phyloP scores from a whole-genome alignment of 331 rosid genomes.

The Quercus phellos region DNA sequence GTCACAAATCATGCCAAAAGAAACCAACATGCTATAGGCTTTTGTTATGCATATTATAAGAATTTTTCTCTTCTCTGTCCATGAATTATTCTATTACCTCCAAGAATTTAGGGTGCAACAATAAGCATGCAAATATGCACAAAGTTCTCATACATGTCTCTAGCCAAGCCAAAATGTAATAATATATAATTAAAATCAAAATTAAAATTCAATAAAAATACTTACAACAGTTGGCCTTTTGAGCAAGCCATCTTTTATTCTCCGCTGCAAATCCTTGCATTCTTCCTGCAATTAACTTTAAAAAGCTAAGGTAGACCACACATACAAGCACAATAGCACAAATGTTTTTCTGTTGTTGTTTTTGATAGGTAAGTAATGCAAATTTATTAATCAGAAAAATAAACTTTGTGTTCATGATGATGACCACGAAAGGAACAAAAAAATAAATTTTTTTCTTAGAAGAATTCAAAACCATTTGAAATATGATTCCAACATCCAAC shows the following conservation, averaged over 20 bases:
- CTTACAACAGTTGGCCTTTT: conserved; percentile 57
- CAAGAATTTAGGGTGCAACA: too few relatives aligned
- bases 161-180: not conserved
- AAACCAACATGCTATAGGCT: not conserved
- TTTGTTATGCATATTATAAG: not conserved
- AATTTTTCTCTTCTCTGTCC: conserved; percentile 11
- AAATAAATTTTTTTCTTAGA: too few relatives aligned
- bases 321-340: conserved; percentile 11
- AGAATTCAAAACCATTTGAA: too few relatives aligned
- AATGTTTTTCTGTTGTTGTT: not conserved
- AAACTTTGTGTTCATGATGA: too few relatives aligned
- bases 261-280: conserved; percentile 58
- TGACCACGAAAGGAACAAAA: too few relatives aligned
- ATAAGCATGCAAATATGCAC: not conserved
- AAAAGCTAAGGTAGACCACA: conserved; percentile 16
- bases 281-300: conserved; percentile 54
- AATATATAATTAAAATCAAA: not conserved
- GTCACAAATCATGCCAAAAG: not conserved
- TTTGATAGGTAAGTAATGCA: too few relatives aligned
- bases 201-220: conserved; percentile 12
- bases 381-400: too few relatives aligned
- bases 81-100: not conserved
- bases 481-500: too few relatives aligned
- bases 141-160: not conserved
- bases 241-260: conserved; percentile 56